A percentile compares a stretch with the other conserved stretches of the same genome.
Conservation (phyloP, 2,329 filamentous ascomycete genomes). For the Gremmenia infestans region DNA sequence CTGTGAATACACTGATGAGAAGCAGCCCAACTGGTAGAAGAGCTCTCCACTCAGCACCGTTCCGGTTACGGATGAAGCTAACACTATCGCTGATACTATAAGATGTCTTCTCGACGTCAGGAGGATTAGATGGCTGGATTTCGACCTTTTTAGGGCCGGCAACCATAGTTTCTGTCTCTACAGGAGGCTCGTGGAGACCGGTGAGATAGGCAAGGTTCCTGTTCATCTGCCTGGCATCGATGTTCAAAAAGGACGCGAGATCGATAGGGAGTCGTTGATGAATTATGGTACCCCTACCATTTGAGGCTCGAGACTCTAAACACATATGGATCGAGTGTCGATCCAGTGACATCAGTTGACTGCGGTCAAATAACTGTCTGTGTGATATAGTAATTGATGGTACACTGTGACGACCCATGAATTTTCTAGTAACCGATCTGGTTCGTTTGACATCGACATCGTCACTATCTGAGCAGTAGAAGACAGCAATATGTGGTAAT, state of each 20-base stretch:
- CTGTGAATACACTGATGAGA: constrained; percentile 21
- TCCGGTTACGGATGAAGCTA: constrained; percentile 15
- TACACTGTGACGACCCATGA: constrained; percentile 43
- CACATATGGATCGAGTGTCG: constrained; percentile 43
- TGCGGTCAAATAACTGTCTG: constrained; percentile 35
- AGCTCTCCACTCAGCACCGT: constrained; percentile 21
- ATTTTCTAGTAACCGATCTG: constrained; percentile 39
- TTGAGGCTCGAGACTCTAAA: constrained; percentile 39
- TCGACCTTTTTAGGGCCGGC: constrained; percentile 9
- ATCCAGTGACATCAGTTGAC: constrained; percentile 34
- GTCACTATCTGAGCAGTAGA: constrained; percentile 44
- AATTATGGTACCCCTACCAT: constrained; percentile 31
- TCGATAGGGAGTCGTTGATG: constrained; percentile 44
- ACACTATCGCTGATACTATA: constrained; percentile 16
- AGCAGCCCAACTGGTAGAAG: constrained; percentile 23
- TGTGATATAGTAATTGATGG: constrained; percentile 47
- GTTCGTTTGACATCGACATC: constrained; percentile 35
- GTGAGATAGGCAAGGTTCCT: constrained; percentile 48
- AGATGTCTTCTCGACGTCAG: constrained; percentile 21
- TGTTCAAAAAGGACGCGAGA: constrained; percentile 43
- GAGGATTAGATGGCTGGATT: constrained; percentile 1
- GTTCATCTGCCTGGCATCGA: constrained; percentile 50
- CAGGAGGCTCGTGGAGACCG: constrained; percentile 26
- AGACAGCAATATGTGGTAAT: constrained; percentile 45
- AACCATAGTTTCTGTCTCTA: constrained; percentile 1